Conservation (phyloP, 352 stramenopile species). For the Phytopythium sindhum region DNA sequence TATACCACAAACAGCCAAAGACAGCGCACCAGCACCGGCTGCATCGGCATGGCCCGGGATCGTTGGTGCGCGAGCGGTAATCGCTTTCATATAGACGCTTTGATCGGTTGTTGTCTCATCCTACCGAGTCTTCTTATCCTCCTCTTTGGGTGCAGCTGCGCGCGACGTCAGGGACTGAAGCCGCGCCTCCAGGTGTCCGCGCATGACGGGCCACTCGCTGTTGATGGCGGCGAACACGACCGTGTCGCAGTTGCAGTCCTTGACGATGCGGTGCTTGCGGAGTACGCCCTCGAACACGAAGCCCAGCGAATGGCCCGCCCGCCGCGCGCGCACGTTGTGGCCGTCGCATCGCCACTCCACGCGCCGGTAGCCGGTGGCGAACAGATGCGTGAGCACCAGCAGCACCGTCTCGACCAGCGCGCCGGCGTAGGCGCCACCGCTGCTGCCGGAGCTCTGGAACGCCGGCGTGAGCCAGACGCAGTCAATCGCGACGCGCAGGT, state of each 20-base stretch:
- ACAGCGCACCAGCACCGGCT: not conserved
- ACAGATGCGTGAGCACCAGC: conserved; percentile 70
- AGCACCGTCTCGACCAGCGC: conserved; percentile 59
- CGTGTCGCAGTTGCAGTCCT: conserved; percentile 84
- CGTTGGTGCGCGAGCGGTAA: not conserved
- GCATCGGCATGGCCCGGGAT: not conserved
- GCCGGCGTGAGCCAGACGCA: conserved; percentile 78
- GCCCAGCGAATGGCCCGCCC: conserved; percentile 72
- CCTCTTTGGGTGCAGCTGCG: conserved; percentile 1
- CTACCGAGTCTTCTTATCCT: conserved; percentile 42
- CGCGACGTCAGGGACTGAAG: conserved; percentile 1
- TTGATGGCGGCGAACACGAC: conserved; percentile 85
- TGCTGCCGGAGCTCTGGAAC: conserved; percentile 52
- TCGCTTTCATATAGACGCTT: conserved; percentile 3
- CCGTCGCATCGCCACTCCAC: conserved; percentile 87
- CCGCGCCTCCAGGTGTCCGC: conserved; percentile 49
- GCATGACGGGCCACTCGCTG: conserved; percentile 76
- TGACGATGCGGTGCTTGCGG: conserved; percentile 83
- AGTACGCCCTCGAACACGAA: conserved; percentile 88
- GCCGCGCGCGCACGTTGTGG: conserved; percentile 81
- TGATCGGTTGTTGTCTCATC: not conserved
- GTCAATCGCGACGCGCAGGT: conserved; percentile 78
- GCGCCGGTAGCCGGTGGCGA: conserved; percentile 73
- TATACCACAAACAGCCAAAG: not conserved
- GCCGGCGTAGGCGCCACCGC: conserved; percentile 8